These are phyloP conservation scores for Chaetomiaceae sp. DNA, from an alignment of 2,329 filamentous ascomycete species.

Conservation along the genomic window DNA sequence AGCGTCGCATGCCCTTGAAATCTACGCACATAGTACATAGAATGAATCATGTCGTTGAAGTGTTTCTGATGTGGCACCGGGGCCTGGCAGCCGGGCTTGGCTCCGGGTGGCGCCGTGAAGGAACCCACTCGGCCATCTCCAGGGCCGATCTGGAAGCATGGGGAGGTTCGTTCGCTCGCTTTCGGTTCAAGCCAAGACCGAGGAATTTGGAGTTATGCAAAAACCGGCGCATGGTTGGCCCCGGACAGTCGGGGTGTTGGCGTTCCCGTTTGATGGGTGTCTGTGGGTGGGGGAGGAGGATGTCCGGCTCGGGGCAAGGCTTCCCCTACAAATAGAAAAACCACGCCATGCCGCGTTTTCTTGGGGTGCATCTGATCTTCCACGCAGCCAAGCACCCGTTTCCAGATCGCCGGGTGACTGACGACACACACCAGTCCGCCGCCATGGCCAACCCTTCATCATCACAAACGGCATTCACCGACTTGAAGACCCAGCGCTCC, in stretches of 20 bases:
- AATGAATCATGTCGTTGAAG: background rate
- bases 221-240: background rate
- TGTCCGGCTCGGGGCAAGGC: background rate
- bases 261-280: background rate
- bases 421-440: background rate
- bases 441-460: constrained; percentile 9
- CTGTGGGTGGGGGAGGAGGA: too few relatives aligned
- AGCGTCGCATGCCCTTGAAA: too few relatives aligned
- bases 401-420: constrained; percentile 1
- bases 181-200: background rate
- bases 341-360: background rate
- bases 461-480: background rate
- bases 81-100: background rate
- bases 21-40: too few relatives aligned
- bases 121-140: background rate
- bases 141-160: background rate
- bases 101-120: constrained; percentile 9
- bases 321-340: constrained; percentile 1
- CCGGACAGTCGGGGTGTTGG: constrained; percentile 3
- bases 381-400: constrained; percentile 6
- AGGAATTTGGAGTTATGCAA: background rate
- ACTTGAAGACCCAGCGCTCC: constrained; percentile 2
- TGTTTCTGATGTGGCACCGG: background rate
- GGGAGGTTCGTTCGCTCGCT: background rate
- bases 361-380: background rate